Base-by-base conservation (phyloP, 2,329 filamentous ascomycete species). In the Chalaropsis ovoidea region DNA sequence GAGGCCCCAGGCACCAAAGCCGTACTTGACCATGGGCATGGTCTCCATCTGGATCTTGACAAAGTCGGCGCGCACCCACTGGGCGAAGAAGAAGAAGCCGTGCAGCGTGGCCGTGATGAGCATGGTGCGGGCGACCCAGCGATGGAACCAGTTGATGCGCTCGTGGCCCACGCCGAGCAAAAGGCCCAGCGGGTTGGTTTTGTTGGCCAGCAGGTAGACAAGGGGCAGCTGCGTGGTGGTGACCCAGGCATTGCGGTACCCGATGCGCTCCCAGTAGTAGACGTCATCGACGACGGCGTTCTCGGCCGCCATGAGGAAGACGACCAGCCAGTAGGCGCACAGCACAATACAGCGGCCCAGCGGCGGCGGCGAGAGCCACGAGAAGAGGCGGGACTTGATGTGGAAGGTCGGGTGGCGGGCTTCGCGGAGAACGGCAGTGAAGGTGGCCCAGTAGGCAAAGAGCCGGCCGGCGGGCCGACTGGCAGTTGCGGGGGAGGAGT, bases 121-220 rank as follows among this genome's bases (percentile, higher is more conserved):
- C 75, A 89, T 82, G 65, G 84, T 86, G 67, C 87, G 80, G 2
- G 83, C 85, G 10, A 86, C 82, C 86, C 87, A 90, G 68, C 87
- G 81, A 70, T 90, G 87, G 63, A 89, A 74, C 86, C 86, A 89
- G 72, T 88, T 89, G 67, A 89, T 76, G 8, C 84, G 80, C 74
- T 89, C 86, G 70, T 89, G 84, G 68, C 85, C 84, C 10, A 81
- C 79, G 11, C 86, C 86, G 3, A 81, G 78, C 27, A 89, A 74
- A 64, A 79, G 76, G 0, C 82, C 85, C n/a, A 89, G 75, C 22
- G 83, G 70, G 68, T 78, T 85, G 68, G 80, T 78, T 71, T 86
- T 85, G 68, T 81, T 81, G 31, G 82, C 79, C 15, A 88, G 77
- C 1, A 88, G 76, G 70, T 84, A 86, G 10, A 87, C 76, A 22